Evolutionary conservation across 2,329 filamentous ascomycete genomes (phyloP).

Genomic region (Botrytis galanthina): DNA sequence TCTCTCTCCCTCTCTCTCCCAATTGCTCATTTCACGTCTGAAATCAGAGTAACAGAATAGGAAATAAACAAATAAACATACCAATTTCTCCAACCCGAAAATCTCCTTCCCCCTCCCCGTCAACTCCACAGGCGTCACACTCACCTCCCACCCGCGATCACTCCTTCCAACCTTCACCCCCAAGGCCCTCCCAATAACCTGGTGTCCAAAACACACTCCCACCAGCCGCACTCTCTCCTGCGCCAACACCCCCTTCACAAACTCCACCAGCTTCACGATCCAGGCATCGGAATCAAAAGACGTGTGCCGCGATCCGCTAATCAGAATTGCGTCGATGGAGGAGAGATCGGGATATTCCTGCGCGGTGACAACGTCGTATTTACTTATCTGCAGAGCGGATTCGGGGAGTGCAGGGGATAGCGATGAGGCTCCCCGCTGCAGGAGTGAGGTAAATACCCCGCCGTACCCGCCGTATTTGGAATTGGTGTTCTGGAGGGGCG

Average conservation of each 20-base stretch:
- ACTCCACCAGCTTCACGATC: conserved; percentile 73
- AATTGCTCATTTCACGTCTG: not conserved
- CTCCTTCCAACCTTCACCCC: conserved; percentile 65
- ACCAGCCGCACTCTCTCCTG: conserved; percentile 66
- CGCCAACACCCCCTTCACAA: conserved; percentile 56
- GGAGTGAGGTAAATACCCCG: conserved; percentile 63
- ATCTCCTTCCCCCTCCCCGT: conserved; percentile 68
- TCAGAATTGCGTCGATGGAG: conserved; percentile 75
- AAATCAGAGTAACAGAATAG: not conserved
- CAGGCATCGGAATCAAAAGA: conserved; percentile 72
- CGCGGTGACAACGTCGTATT: conserved; percentile 68
- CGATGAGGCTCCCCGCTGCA: conserved; percentile 52
- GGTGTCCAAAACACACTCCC: conserved; percentile 84
- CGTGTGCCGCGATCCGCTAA: conserved; percentile 74
- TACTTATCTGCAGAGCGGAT: conserved; percentile 43
- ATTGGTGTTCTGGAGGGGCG: conserved; percentile 62
- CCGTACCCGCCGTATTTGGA: conserved; percentile 70
- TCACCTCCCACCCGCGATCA: conserved; percentile 75
- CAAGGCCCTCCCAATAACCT: conserved; percentile 74
- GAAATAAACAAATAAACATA: conserved; percentile 33
- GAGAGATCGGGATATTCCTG: conserved; percentile 70
- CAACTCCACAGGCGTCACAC: conserved; percentile 67
- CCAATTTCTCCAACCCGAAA: conserved; percentile 63
- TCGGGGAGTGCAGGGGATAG: conserved; percentile 45
- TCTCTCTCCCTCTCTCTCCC: too few relatives aligned